phyloP scores from a whole-genome alignment of 352 stramenopile species.

The Phytopythium boreale region DNA sequence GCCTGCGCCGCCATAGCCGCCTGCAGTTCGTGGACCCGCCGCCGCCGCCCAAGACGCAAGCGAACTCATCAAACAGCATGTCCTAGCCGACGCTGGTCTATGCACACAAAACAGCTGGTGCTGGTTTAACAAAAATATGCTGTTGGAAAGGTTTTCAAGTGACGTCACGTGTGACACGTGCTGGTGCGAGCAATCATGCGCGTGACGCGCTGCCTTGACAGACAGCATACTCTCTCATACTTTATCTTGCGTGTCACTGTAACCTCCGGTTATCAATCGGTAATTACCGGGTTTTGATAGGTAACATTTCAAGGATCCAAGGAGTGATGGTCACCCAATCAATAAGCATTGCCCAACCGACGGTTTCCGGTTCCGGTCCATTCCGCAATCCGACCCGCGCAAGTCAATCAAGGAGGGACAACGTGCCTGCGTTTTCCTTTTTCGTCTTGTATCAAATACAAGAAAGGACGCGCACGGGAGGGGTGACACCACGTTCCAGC shows the following conservation, averaged over 20 bases:
- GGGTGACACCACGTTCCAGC: not conserved
- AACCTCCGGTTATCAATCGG: not conserved
- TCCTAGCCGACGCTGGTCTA: not conserved
- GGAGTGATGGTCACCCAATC: not conserved
- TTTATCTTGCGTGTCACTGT: not conserved
- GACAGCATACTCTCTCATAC: not conserved
- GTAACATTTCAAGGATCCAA: not conserved
- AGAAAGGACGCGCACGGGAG: not conserved
- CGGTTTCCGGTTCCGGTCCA: not conserved
- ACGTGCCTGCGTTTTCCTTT: not conserved
- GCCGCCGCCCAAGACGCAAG: not conserved
- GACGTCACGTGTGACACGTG: conserved; percentile 6
- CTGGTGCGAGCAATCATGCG: not conserved
- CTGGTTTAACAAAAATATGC: conserved; percentile 7
- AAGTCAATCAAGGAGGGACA: not conserved
- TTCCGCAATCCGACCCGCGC: not conserved
- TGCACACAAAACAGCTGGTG: not conserved
- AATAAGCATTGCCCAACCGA: not conserved
- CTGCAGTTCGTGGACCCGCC: conserved; percentile 7
- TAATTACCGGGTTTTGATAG: not conserved
- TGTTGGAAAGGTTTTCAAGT: not conserved
- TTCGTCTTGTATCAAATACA: not conserved
- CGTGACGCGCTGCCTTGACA: conserved; percentile 1
- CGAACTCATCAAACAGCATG: not conserved
- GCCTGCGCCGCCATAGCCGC: conserved; percentile 67